Percentiles rank a stretch among this genome's conserved stretches.
Evolutionary conservation across 164 flowering plant genomes (phyloP).

Genomic region (Annona squamosa): DNA sequence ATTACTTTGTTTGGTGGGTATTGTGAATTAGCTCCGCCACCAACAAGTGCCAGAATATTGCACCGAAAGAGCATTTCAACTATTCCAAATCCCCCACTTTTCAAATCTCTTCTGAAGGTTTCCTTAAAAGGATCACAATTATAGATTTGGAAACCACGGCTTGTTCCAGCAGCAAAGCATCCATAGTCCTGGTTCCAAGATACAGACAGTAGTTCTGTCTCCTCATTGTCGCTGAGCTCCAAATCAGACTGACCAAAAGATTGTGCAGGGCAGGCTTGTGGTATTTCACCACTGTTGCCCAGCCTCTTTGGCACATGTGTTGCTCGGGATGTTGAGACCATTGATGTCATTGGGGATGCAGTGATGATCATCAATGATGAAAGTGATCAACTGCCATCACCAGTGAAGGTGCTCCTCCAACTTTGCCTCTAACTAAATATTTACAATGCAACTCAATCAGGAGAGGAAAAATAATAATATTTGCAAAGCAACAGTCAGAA

Average conservation of each 20-base stretch:
- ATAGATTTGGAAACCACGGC: constrained; percentile 50
- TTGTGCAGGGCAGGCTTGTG: constrained; percentile 20
- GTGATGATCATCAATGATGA: constrained; percentile 8
- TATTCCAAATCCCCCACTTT: constrained; percentile 46
- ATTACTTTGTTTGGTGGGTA: constrained; percentile 49
- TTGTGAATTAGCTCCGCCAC: constrained; percentile 37
- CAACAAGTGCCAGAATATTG: constrained; percentile 53
- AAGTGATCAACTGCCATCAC: constrained; percentile 13
- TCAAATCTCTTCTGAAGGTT: constrained; percentile 49
- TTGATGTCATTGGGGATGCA: constrained; percentile 23
- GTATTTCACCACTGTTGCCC: constrained; percentile 23
- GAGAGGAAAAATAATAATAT: no score
- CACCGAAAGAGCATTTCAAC: constrained; percentile 51
- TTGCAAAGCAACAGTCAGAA: not conserved
- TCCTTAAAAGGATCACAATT: constrained; percentile 53
- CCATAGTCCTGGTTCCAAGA: constrained; percentile 63
- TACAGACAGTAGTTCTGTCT: constrained; percentile 28
- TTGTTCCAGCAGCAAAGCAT: constrained; percentile 59
- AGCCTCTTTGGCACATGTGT: constrained; percentile 17
- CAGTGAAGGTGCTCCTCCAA: not conserved
- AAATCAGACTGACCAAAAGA: constrained; percentile 22
- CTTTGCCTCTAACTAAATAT: no score
- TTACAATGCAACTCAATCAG: no score
- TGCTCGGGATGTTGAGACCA: constrained; percentile 33
- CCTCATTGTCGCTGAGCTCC: constrained; percentile 33